phyloP scores from a whole-genome alignment of 257 asterid genomes.

The Solanum microdontum region DNA sequence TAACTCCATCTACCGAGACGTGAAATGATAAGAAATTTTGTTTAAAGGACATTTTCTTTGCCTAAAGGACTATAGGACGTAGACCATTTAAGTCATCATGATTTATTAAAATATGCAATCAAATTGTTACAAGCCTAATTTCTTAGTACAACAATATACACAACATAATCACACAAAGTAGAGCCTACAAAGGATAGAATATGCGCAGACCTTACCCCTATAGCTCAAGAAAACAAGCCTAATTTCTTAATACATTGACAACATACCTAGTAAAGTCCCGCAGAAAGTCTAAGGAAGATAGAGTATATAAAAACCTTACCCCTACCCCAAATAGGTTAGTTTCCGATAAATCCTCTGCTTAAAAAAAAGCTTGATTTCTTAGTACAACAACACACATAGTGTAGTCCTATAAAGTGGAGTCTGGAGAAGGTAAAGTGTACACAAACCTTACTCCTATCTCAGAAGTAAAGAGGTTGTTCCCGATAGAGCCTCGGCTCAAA shows the following conservation, averaged over 20 bases:
- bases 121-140: too few species aligned
- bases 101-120: too few species aligned
- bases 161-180: too few species aligned
- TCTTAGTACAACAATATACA: background rate
- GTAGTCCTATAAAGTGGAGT: background rate
- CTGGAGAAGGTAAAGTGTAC: fast-evolving
- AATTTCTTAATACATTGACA: background rate
- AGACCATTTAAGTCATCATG: background rate
- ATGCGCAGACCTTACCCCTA: background rate
- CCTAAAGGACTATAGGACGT: background rate
- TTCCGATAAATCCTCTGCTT: too few species aligned
- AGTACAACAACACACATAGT: background rate
- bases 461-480: too few species aligned
- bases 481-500: too few species aligned
- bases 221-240: background rate
- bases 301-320: background rate
- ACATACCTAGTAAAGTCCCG: background rate
- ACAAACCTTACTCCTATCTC: too few species aligned
- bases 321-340: too few species aligned
- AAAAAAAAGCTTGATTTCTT: background rate
- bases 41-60: background rate
- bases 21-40: background rate
- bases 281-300: background rate
- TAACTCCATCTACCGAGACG: background rate
- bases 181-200: too few species aligned